Percentiles rank a stretch among this genome's conserved stretches.
phyloP scores from a whole-genome alignment of 148 eudicot genomes.

The Diospyros lotus region DNA sequence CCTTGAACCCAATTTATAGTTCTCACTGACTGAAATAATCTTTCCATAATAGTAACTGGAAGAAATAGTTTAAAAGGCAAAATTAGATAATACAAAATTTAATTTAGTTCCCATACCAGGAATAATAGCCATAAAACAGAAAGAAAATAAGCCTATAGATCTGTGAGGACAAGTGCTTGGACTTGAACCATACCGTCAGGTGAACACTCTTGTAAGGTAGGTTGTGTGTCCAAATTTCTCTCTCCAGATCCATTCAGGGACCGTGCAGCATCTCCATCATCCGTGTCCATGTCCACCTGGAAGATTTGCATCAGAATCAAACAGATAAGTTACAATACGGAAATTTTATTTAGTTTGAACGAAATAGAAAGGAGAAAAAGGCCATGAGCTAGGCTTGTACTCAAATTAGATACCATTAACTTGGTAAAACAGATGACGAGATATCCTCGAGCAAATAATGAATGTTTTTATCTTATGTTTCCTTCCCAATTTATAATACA shows the following conservation, averaged over 20 bases:
- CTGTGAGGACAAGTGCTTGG: background rate
- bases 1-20: too few relatives aligned
- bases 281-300: slow-evolving; percentile 98
- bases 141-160: background rate
- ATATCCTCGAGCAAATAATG: background rate
- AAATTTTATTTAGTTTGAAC: background rate
- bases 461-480: background rate
- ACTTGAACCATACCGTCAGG: slow-evolving; percentile 41
- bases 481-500: background rate
- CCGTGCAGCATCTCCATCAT: slow-evolving; percentile 52
- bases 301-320: slow-evolving; percentile 15
- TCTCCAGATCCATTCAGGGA: slow-evolving; percentile 33
- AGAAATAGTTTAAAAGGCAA: too few relatives aligned
- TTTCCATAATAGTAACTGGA: too few relatives aligned
- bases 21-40: too few relatives aligned
- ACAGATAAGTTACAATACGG: background rate
- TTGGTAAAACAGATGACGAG: background rate
- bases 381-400: background rate
- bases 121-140: too few relatives aligned
- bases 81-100: too few relatives aligned
- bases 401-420: background rate
- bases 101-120: too few relatives aligned
- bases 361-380: background rate
- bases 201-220: slow-evolving; percentile 20
- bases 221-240: slow-evolving; percentile 28